Conservation (phyloP, 192 early-diverging fungal species). For the Obelidium mucronatum region DNA sequence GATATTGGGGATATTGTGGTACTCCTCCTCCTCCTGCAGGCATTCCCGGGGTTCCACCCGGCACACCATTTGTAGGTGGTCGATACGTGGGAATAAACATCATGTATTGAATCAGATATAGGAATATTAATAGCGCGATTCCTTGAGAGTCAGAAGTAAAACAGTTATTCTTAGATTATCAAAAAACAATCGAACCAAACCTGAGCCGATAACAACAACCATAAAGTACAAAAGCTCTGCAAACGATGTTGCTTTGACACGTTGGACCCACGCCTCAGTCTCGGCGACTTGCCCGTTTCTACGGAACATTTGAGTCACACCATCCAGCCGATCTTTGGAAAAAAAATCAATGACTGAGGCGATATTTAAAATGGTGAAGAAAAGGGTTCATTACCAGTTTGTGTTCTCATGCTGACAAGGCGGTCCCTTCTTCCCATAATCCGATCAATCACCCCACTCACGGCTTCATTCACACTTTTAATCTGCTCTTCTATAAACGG, state of each 20-base stretch:
- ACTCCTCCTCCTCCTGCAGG: not conserved
- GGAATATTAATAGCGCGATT: not conserved
- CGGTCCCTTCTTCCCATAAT: not conserved
- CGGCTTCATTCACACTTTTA: not conserved
- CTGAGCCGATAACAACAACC: constrained; percentile 8
- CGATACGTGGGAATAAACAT: not conserved
- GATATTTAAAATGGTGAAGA: not conserved
- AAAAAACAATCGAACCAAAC: not conserved
- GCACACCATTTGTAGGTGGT: not conserved
- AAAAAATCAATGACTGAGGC: not conserved
- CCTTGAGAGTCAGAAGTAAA: too few relatives aligned
- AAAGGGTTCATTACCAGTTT: not conserved
- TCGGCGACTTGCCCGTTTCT: constrained; percentile 19
- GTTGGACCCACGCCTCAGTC: constrained; percentile 24
- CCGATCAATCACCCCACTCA: not conserved
- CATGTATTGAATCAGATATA: not conserved
- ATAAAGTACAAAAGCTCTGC: constrained; percentile 13
- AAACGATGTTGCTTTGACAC: constrained; percentile 3
- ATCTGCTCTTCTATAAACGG: not conserved
- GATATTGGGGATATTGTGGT: not conserved
- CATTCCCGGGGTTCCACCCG: not conserved
- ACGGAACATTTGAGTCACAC: constrained; percentile 18
- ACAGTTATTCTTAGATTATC: too few relatives aligned
- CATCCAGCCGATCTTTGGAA: not conserved
- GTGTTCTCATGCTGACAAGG: not conserved